phyloP scores from a whole-genome alignment of 306 rosid genomes.

The Vicia sativa region DNA sequence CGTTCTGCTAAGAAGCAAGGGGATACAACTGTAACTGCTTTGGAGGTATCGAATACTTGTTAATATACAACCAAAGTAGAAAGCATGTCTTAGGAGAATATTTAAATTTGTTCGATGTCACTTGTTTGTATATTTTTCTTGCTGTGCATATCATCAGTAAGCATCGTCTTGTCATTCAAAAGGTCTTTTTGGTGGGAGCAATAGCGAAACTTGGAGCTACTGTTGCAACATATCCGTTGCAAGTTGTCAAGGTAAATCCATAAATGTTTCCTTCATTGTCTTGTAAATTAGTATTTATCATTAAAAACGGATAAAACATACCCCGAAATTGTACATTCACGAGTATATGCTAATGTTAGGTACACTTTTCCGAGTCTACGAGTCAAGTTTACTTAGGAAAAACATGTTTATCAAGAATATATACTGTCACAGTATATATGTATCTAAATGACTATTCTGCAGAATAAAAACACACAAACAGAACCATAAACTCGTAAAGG shows the following conservation, averaged over 20 bases:
- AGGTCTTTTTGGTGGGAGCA: constrained; percentile 78
- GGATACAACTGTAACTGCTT: constrained; percentile 53
- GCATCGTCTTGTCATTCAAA: constrained; percentile 38
- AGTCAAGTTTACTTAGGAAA: not conserved
- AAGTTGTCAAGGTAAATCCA: constrained; percentile 75
- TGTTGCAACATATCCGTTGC: constrained; percentile 70
- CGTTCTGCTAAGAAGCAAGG: constrained; percentile 56
- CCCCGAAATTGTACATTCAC: not conserved
- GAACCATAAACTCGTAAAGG: not conserved
- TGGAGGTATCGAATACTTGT: constrained; percentile 56
- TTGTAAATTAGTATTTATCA: constrained; percentile 2
- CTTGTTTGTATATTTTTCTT: constrained; percentile 31
- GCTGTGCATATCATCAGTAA: constrained; percentile 22
- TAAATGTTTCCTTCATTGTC: constrained; percentile 19
- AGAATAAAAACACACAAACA: not conserved
- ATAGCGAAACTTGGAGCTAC: constrained; percentile 92
- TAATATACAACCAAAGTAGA: constrained; percentile 17
- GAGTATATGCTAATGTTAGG: not conserved
- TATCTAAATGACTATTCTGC: not conserved
- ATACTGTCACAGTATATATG: not conserved
- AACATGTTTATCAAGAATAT: not conserved
- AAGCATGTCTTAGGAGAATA: constrained; percentile 22
- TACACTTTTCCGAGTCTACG: not conserved
- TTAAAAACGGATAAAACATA: not conserved
- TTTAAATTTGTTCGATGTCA: constrained; percentile 23